Evolutionary conservation across 805 yeast species (phyloP), one percentile per base, ranked within the genome.

Genomic region (Hanseniaspora mollemarum): DNA sequence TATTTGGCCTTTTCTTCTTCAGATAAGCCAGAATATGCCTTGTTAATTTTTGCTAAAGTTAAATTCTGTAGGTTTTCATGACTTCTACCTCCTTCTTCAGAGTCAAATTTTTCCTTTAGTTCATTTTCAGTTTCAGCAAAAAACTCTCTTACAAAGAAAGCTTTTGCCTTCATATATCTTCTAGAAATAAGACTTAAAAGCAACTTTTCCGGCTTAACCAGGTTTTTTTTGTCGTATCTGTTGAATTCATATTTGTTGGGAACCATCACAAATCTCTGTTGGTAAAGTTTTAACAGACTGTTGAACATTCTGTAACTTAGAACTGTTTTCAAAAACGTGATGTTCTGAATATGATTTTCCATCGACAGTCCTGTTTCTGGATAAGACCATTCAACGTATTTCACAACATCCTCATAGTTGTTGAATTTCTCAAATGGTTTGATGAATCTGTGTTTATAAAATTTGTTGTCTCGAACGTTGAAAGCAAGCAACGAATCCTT

Each of bases 351-450:
- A 29, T 48, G 51, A 6, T 18, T 18, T 10, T n/a, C 16, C 25
- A 38, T 38, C 9, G 29, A 37, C 16, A 48, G 19, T 1, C 45
- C 43, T 1, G 41, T 48, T 22, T 32, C 19, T 9, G 45, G 51
- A 31, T 48, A 48, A 2, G 51, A 48, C 51, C 51, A 48, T 31
- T 48, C 45, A 12, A 40, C 36, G 10, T 48, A 48, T 40, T 38
- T 48, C 2, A 19, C n/a, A 2, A 25, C 21, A 4, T 24, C 35
- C 0, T 40, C 28, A 16, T 48, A 48, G 0, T 18, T 12, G 1
- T 25, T 12, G 35, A 48, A 40, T 13, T 16, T 25, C 7, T 32
- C 21, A 38, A 48, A 48, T 9, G 51, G 51, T n/a, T 35, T 29
- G 19, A 31, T 32, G 10, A 40, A 40, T 32, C 39, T 40, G 15